Base-by-base conservation (phyloP, 2,329 filamentous ascomycete genomes). In the Phialophora chinensis region DNA sequence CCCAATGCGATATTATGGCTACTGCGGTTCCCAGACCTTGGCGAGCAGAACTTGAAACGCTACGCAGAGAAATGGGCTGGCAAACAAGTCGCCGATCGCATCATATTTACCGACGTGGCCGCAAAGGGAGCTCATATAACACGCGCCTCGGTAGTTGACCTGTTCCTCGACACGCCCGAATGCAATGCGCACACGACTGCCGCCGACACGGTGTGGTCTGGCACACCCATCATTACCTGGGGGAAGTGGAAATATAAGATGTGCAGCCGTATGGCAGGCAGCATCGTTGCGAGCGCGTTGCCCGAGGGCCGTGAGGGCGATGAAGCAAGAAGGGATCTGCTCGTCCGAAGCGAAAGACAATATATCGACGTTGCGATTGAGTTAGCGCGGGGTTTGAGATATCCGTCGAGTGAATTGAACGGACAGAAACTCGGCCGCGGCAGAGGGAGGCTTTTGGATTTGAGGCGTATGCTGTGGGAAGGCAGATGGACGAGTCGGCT, bases 121-220 rank as follows among this genome's bases (percentile, higher is more conserved):
- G 93, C 94, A 3, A 99, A 99, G 78, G 90, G 91, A 72, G 88
- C 93, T 71, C 95, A 99, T 78, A 99, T 99, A 71, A 90, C 92
- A 6, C 89, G 95, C 38, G 95, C 95, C 5, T 88, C 93, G 25
- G 88, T 99, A 31, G 94, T 94, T 76, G 95, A 99, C 79, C 83
- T 99, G 6, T 98, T 99, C 76, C 86, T 99, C 14, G 95, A 99
- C 78, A 99, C 95, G 0, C 93, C 95, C 1, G 95, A 99, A 79
- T 99, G 95, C 80, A 99, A 99, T 75, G 95, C 93, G 1, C 95
- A 99, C 78, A 99, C 95, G 0, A 99, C 95, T 1, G 95, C 95
- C 1, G 96, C 95, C 12, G 95, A 99, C 75, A 90, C 98, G 0
- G 83, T 99, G 6, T 99, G 95, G 95, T 96, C 91, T 60, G 96